These are phyloP conservation scores for Ophiostoma tasmaniense DNA, from an alignment of 2,329 filamentous ascomycete genomes.

Conservation along the genomic window DNA sequence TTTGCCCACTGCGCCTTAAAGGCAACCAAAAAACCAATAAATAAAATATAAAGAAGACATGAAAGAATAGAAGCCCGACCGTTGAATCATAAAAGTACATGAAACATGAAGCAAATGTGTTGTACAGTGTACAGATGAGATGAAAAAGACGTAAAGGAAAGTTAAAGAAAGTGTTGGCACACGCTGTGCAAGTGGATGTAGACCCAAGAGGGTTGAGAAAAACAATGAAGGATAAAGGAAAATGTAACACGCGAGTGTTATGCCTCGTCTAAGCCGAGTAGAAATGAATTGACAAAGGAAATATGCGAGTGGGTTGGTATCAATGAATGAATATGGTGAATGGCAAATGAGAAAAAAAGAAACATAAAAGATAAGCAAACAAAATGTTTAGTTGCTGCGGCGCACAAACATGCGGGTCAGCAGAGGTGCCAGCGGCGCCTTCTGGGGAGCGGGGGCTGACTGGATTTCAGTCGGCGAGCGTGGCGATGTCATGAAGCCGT, in stretches of 20 bases:
- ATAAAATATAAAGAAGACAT: not conserved
- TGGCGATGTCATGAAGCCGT: not conserved
- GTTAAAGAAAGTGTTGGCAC: not conserved
- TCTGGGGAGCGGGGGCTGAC: not conserved
- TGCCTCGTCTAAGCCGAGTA: conserved; percentile 1
- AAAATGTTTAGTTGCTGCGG: conserved; percentile 16
- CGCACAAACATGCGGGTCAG: conserved; percentile 22
- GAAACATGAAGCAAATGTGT: conserved; percentile 6
- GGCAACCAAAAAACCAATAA: not conserved
- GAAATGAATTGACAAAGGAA: not conserved
- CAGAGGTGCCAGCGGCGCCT: conserved; percentile 13
- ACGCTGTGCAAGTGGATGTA: conserved; percentile 4
- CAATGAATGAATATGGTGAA: conserved; percentile 1
- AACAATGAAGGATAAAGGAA: not conserved
- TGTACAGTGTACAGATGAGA: not conserved
- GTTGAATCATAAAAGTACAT: conserved; percentile 7
- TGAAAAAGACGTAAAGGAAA: not conserved
- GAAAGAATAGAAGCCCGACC: conserved; percentile 9
- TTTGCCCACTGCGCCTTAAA: not conserved
- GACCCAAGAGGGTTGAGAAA: not conserved
- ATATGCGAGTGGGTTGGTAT: conserved; percentile 2
- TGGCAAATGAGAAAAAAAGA: not conserved
- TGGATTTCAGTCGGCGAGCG: not conserved
- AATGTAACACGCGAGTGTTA: not conserved
- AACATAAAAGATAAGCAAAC: not conserved